A percentile compares a stretch with the other conserved stretches of the same genome.
Conservation (phyloP, 2,329 filamentous ascomycete species). For the Oidium heveae region DNA sequence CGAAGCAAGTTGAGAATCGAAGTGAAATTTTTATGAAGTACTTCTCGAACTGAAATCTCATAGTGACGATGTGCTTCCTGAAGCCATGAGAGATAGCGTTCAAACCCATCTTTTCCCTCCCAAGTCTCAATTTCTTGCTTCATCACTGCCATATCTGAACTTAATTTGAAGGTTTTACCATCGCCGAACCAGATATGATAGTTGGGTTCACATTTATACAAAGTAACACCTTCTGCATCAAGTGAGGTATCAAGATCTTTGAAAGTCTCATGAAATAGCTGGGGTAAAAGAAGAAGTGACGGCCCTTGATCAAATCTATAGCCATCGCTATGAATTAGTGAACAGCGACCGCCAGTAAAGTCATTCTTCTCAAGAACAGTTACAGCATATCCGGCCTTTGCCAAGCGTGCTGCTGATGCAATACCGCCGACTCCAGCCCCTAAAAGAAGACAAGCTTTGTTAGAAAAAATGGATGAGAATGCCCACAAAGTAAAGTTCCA, state of each 20-base stretch:
- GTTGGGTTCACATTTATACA: constrained; percentile 50
- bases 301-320: constrained; percentile 56
- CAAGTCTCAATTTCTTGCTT: constrained; percentile 46
- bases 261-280: constrained; percentile 45
- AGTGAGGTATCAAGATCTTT: constrained; percentile 41
- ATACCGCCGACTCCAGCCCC: constrained; percentile 49
- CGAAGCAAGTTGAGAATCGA: constrained; percentile 29
- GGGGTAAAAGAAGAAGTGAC: constrained; percentile 45
- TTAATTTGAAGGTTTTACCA: constrained; percentile 34
- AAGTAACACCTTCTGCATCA: constrained; percentile 35
- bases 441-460: constrained; percentile 8
- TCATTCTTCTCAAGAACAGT: constrained; percentile 56
- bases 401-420: constrained; percentile 44
- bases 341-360: constrained; percentile 48
- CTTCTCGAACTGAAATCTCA: constrained; percentile 38
- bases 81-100: constrained; percentile 41
- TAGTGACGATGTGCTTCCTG: constrained; percentile 45
- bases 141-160: constrained; percentile 45
- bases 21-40: constrained; percentile 43
- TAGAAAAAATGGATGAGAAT: background rate
- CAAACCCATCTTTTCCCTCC: constrained; percentile 46
- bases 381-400: constrained; percentile 43
- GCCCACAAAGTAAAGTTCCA: background rate
- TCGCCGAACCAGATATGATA: constrained; percentile 54
- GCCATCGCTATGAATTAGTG: constrained; percentile 31